A percentile compares a stretch with the other conserved stretches of the same genome.
phyloP scores from a whole-genome alignment of 2,329 filamentous ascomycete species.

The Clonostachys byssicola region DNA sequence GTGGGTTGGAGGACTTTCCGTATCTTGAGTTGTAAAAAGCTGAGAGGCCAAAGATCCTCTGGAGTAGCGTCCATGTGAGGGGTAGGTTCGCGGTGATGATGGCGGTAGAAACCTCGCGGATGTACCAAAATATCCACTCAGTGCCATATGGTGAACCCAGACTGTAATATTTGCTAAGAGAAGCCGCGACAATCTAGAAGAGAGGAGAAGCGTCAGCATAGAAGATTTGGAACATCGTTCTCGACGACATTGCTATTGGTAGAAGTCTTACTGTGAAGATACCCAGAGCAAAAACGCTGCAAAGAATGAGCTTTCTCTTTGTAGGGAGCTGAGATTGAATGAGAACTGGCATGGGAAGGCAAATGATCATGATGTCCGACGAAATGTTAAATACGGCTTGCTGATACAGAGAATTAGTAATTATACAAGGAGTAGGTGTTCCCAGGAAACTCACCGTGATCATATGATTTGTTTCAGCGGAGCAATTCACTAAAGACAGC shows the following conservation, averaged over 20 bases:
- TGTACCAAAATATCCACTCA: slow-evolving; percentile 35
- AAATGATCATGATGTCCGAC: slow-evolving; percentile 55
- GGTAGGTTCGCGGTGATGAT: slow-evolving; percentile 36
- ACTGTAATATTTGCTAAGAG: slow-evolving; percentile 30
- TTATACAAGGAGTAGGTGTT: too few relatives aligned
- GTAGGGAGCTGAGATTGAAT: slow-evolving; percentile 40
- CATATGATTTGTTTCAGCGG: too few relatives aligned
- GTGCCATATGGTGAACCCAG: slow-evolving; percentile 29
- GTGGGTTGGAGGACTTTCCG: too few relatives aligned
- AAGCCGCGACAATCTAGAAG: neutral
- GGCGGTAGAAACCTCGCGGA: slow-evolving; percentile 36
- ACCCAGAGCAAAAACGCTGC: slow-evolving; percentile 37
- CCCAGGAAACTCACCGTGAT: too few relatives aligned
- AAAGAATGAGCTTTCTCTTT: slow-evolving; percentile 49
- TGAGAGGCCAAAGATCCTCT: slow-evolving; percentile 24
- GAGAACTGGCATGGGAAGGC: slow-evolving; percentile 51
- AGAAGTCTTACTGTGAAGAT: slow-evolving; percentile 35
- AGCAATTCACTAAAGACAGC: too few relatives aligned
- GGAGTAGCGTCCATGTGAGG: slow-evolving; percentile 32
- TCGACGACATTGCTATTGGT: neutral
- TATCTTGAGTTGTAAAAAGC: slow-evolving; percentile 18
- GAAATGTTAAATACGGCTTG: slow-evolving; percentile 50
- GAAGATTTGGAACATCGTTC: neutral
- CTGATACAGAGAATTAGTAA: too few relatives aligned
- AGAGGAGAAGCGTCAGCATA: neutral